These are phyloP conservation scores for Aegilops longissima DNA, from an alignment of 176 grass and related monocot species.

Conservation along the genomic window DNA sequence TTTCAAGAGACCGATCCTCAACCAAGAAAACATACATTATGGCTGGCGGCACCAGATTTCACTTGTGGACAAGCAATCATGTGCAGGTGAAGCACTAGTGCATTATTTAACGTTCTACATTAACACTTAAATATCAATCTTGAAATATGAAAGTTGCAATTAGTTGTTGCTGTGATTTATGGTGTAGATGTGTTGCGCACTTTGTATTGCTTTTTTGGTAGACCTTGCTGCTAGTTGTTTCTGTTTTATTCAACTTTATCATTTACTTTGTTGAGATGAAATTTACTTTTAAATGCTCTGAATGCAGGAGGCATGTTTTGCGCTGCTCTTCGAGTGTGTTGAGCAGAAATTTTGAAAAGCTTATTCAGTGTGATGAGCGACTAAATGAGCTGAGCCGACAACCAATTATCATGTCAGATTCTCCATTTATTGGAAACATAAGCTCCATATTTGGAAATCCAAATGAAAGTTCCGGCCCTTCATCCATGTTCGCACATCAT, in stretches of 20 bases:
- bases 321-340: slow-evolving; percentile 54
- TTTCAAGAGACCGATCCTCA: slow-evolving; percentile 82
- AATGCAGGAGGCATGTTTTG: slow-evolving; percentile 77
- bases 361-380: slow-evolving; percentile 68
- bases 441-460: slow-evolving; percentile 60
- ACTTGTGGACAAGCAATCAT: slow-evolving; percentile 67
- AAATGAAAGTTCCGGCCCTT: background rate
- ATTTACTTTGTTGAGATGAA: background rate
- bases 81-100: slow-evolving; percentile 44
- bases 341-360: slow-evolving; percentile 85
- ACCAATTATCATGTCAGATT: slow-evolving; percentile 40
- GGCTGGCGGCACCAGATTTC: slow-evolving; percentile 77
- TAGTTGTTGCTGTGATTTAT: background rate
- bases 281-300: background rate
- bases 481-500: slow-evolving; percentile 47
- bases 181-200: background rate
- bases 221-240: background rate
- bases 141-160: slow-evolving; percentile 4
- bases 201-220: background rate
- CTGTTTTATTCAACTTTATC: background rate
- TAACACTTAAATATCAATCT: background rate
- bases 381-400: slow-evolving; percentile 62
- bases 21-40: slow-evolving; percentile 87
- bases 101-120: background rate
- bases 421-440: slow-evolving; percentile 46